Conservation (phyloP, 768 basidiomycete genomes). For the Termitomyces sp. region DNA sequence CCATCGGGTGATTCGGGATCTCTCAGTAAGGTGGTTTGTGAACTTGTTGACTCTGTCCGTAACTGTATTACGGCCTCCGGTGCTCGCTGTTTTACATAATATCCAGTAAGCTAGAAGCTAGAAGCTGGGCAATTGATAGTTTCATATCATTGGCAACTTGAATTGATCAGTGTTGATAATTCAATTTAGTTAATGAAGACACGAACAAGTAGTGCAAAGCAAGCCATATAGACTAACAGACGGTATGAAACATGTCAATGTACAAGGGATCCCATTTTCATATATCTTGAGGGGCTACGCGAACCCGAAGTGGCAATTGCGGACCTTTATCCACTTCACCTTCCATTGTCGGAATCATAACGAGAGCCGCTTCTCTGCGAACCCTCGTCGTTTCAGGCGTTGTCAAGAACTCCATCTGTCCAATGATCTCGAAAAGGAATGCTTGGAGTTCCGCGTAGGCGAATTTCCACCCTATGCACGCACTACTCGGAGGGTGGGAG, state of each 20-base stretch:
- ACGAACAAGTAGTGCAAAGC: not conserved
- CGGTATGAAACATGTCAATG: not conserved
- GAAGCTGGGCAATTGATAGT: not conserved
- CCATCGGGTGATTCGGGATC: no score
- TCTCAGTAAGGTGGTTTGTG: no score
- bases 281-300: conserved; percentile 22
- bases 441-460: conserved; percentile 49
- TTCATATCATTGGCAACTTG: not conserved
- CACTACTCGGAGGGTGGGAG: conserved; percentile 10
- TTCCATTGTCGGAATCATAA: conserved; percentile 38
- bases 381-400: conserved; percentile 29
- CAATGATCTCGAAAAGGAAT: conserved; percentile 51
- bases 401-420: conserved; percentile 46
- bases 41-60: no score
- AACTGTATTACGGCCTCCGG: no score
- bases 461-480: conserved; percentile 35
- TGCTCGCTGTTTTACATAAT: no score
- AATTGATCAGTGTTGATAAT: not conserved
- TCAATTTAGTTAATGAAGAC: no score
- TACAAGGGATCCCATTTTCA: not conserved
- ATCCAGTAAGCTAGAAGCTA: no score
- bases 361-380: conserved; percentile 32
- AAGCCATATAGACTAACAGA: not conserved
- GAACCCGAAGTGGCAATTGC: conserved; percentile 34
- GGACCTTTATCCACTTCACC: conserved; percentile 35